Conservation (phyloP, 73 alveolate species). For the Stentor roeselii region DNA sequence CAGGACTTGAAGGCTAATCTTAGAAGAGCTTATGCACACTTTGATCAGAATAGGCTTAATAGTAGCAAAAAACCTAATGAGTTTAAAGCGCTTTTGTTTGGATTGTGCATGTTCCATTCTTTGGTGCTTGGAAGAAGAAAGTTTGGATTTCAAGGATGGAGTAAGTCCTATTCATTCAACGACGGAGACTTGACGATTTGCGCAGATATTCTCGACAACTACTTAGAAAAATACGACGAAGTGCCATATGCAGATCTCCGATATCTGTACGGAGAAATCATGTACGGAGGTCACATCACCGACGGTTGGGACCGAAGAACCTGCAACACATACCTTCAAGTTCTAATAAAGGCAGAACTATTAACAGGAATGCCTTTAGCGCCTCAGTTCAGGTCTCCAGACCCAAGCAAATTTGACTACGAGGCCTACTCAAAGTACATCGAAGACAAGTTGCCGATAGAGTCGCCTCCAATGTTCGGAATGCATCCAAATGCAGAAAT, state of each 20-base stretch:
- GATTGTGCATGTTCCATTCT: constrained; percentile 98
- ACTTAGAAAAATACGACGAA: constrained; percentile 94
- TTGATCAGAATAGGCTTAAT: constrained; percentile 85
- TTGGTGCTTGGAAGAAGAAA: constrained; percentile 95
- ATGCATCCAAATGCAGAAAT: constrained; percentile 99
- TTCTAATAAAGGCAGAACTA: constrained; percentile 93
- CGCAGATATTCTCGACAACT: constrained; percentile 98
- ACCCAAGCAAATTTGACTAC: constrained; percentile 95
- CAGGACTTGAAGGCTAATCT: constrained; percentile 96
- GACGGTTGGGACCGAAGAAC: constrained; percentile 99
- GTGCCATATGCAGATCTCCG: constrained; percentile 99
- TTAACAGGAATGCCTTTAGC: constrained; percentile 90
- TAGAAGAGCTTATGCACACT: constrained; percentile 98
- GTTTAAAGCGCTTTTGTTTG: constrained; percentile 97
- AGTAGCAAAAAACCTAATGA: constrained; percentile 74
- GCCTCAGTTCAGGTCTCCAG: constrained; percentile 99
- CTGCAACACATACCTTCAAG: constrained; percentile 94
- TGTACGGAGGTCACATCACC: constrained; percentile 99
- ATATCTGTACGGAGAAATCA: constrained; percentile 99
- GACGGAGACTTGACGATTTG: constrained; percentile 99
- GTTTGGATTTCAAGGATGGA: constrained; percentile 99
- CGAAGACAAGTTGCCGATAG: constrained; percentile 94
- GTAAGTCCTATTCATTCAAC: constrained; percentile 94
- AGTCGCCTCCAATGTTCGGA: constrained; percentile 97
- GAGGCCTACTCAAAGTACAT: constrained; percentile 88